Base-by-base conservation (phyloP, 2,329 filamentous ascomycete species). In the Atkinsonella texensis region DNA sequence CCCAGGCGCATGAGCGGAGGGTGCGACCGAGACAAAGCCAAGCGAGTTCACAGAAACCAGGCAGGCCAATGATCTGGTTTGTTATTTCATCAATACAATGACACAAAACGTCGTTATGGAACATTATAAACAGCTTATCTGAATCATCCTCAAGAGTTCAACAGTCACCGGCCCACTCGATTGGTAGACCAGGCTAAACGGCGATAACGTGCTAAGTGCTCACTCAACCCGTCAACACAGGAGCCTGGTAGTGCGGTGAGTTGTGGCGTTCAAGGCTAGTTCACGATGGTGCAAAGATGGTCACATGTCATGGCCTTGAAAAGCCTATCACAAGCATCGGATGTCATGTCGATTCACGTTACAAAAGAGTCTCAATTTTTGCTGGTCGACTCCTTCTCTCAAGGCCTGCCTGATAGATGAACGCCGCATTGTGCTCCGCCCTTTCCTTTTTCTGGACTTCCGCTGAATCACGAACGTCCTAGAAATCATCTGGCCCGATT, bases 241-340 rank as follows among this genome's bases (percentile, higher is more conserved):
- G n/a, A 40, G n/a, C 41, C 17, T 28, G 44, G 6, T 40, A 40
- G 4, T 51, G 49, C 49, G 49, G 49, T 51, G 49, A 46, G 18
- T 32, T 40, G 49, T 51, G 49, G 35, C 43, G 43, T 17, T 31
- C 17, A 20, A 13, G 13, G 13, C 15, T 17, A 28, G 42, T 13
- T 7, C 3, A 20, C 12, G 18, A 18, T 44, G 42, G 17, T 38
- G n/a, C 18, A 42, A 44, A 39, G 2, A 23, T 18, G 8, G 48
- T 46, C 48, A 45, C 48, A 50, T 39, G 41, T 41, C 8, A n/a
- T 38, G 23, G 48, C 35, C 5, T 20, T 28, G 40, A 33, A 17
- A 17, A 33, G 18, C 17, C 23, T 10, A 35, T 49, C 41, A 41
- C 23, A 20, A 39, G 11, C 38, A 38, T n/a, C 23, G 18, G 3